phyloP scores from a whole-genome alignment of 495 filamentous ascomycete species.

The Lasiosphaeria miniovina region DNA sequence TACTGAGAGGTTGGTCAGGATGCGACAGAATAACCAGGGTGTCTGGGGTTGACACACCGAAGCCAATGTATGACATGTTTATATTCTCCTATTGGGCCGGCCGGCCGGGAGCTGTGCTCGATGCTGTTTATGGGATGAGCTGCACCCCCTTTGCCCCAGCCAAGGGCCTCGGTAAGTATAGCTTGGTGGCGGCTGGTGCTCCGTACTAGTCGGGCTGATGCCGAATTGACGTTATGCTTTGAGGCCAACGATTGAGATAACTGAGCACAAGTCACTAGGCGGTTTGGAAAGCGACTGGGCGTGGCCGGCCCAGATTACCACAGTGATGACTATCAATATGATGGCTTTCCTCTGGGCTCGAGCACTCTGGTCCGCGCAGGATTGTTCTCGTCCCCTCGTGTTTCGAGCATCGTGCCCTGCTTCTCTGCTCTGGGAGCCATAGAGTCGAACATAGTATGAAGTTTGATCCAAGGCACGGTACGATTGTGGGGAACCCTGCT shows the following conservation, averaged over 20 bases:
- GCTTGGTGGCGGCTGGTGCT: neutral
- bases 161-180: neutral
- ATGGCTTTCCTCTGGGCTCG: too few species aligned
- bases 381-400: too few species aligned
- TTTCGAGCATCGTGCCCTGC: too few species aligned
- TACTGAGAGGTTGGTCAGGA: slow-evolving; percentile 4
- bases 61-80: slow-evolving; percentile 23
- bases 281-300: too few species aligned
- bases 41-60: slow-evolving; percentile 14
- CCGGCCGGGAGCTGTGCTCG: neutral
- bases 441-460: slow-evolving; percentile 8
- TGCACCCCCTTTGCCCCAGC: neutral
- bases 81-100: slow-evolving; percentile 28
- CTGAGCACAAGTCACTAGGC: neutral
- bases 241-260: neutral
- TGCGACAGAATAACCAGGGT: neutral
- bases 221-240: neutral
- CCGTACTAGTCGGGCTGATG: neutral
- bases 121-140: neutral
- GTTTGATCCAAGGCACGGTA: slow-evolving; percentile 6
- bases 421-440: neutral
- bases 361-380: too few species aligned
- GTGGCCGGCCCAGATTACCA: too few species aligned
- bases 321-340: too few species aligned
- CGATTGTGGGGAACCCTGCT: slow-evolving; percentile 29